Conservation (phyloP, 225 moss, liverwort and hornwort species). For the Climacium dendroides region DNA sequence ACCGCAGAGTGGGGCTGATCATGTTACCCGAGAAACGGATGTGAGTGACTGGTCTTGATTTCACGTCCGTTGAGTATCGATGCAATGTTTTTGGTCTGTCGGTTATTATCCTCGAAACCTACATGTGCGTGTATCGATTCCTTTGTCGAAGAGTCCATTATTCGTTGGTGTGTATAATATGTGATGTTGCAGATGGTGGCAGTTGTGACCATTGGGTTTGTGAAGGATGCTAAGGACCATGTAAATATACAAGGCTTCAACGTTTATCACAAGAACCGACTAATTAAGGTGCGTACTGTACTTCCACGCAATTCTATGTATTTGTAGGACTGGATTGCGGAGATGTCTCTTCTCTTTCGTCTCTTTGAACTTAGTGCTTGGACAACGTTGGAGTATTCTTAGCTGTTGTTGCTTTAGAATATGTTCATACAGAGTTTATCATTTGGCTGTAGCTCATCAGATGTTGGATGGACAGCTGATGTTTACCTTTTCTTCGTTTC, state of each 20-base stretch:
- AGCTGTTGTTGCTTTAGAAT: background rate
- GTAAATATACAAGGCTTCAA: conserved; percentile 84
- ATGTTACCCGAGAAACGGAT: conserved; percentile 33
- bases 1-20: conserved; percentile 55
- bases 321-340: background rate
- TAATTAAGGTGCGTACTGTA: conserved; percentile 42
- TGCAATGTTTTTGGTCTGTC: background rate
- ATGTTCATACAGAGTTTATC: no score
- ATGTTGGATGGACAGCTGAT: background rate
- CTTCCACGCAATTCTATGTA: background rate
- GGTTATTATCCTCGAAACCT: background rate
- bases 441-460: background rate
- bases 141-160: background rate
- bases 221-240: conserved; percentile 71
- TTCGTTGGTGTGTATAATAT: background rate
- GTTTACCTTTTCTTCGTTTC: background rate
- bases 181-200: conserved; percentile 41
- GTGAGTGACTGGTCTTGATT: conserved; percentile 6
- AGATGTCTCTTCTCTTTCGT: background rate
- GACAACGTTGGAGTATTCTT: background rate
- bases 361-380: background rate
- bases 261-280: conserved; percentile 79
- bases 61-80: background rate
- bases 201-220: conserved; percentile 63
- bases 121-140: background rate